Percentiles rank a stretch among this genome's conserved stretches.
Conservation (phyloP, 805 yeast genomes). For the Yarrowia keelungensis region DNA sequence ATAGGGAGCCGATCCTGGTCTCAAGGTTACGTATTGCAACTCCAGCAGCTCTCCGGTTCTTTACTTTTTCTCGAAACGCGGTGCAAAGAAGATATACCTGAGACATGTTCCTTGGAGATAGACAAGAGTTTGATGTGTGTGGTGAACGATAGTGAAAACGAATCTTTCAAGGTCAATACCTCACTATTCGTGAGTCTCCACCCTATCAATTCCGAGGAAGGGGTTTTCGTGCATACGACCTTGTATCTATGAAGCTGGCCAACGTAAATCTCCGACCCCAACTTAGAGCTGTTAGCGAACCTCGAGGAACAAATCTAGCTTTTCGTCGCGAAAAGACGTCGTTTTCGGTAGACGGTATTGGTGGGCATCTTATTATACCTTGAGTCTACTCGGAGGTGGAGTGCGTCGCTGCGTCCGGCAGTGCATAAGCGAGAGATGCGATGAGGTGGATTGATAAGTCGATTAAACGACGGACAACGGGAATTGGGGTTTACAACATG, state of each 20-base stretch:
- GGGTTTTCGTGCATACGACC: neutral
- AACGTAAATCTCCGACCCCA: neutral
- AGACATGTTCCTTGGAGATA: too few species aligned
- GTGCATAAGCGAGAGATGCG: neutral
- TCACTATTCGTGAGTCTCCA: too few species aligned
- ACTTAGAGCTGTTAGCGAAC: neutral
- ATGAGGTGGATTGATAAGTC: too few species aligned
- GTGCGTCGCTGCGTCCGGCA: slow-evolving; percentile 7
- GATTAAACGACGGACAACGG: too few species aligned
- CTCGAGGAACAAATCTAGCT: neutral
- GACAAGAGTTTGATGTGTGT: too few species aligned
- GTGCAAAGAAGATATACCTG: neutral
- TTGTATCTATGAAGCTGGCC: neutral
- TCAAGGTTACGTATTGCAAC: neutral
- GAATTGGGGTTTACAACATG: too few species aligned
- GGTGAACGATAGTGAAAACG: too few species aligned
- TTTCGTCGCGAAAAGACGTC: neutral
- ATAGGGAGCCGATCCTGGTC: neutral
- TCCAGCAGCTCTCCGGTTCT: too few species aligned
- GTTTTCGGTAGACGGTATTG: slow-evolving; percentile 6
- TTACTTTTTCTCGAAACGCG: neutral
- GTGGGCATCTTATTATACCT: slow-evolving; percentile 8
- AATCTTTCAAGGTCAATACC: too few species aligned
- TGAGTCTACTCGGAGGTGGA: slow-evolving; percentile 1
- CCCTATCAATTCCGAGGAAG: neutral